Evolutionary conservation across 108 stramenopile genomes (phyloP).

Genomic region (Cyclotella baltica): DNA sequence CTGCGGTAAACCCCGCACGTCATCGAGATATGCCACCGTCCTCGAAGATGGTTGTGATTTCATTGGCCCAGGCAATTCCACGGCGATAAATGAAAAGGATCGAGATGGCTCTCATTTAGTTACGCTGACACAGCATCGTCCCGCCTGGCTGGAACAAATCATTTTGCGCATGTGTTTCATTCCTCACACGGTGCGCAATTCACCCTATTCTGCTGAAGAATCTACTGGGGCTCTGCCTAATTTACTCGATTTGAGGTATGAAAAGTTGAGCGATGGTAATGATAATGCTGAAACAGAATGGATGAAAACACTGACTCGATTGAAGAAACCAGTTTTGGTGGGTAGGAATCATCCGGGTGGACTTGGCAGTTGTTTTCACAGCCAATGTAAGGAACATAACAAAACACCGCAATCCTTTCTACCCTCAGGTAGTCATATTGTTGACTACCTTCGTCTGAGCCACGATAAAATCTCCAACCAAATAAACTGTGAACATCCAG

Average conservation of each 20-base stretch:
- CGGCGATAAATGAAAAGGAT: neutral
- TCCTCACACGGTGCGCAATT: conserved; percentile 68
- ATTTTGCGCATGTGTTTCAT: conserved; percentile 64
- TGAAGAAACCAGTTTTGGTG: conserved; percentile 48
- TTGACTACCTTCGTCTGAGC: conserved; percentile 62
- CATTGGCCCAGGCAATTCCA: neutral
- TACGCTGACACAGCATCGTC: conserved; percentile 65
- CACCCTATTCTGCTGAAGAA: conserved; percentile 56
- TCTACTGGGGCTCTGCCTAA: conserved; percentile 70
- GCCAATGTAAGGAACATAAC: neutral
- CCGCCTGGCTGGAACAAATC: conserved; percentile 77
- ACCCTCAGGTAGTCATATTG: conserved; percentile 58
- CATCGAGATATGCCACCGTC: conserved; percentile 25
- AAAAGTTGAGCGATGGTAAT: neutral
- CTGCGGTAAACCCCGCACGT: neutral
- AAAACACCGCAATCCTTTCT: conserved; percentile 8
- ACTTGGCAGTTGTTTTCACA: conserved; percentile 33
- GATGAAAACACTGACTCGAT: conserved; percentile 1
- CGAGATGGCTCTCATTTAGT: conserved; percentile 39
- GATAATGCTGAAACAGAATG: neutral
- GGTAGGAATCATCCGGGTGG: conserved; percentile 67
- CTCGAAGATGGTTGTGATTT: conserved; percentile 36
- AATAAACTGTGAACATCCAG: conserved; percentile 42
- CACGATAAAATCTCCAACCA: conserved; percentile 16
- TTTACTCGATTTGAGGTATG: conserved; percentile 47